Conservation (phyloP, 148 eudicot genomes). For the Oxyria digyna region DNA sequence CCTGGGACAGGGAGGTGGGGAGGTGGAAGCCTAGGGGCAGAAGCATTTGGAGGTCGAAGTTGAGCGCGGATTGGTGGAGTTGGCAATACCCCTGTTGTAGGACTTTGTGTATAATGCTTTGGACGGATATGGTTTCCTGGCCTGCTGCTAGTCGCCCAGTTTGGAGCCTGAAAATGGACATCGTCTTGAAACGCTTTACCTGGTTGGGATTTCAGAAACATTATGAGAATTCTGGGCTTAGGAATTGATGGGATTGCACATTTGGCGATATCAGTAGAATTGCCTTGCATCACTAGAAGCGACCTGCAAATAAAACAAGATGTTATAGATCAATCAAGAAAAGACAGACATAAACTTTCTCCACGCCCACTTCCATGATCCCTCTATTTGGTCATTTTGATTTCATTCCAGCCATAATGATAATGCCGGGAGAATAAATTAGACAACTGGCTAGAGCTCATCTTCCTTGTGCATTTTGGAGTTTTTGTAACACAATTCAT, state of each 20-base stretch:
- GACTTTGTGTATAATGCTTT: slow-evolving; percentile 29
- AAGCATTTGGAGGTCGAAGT: slow-evolving; percentile 26
- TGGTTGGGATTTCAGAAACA: slow-evolving; percentile 34
- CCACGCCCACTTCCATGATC: not conserved
- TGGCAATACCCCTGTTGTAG: slow-evolving; percentile 33
- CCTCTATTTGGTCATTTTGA: not conserved
- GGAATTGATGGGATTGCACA: slow-evolving; percentile 36
- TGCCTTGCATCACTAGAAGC: slow-evolving; percentile 49
- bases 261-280: slow-evolving; percentile 30
- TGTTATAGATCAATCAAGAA: not conserved
- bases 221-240: slow-evolving; percentile 41
- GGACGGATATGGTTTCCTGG: slow-evolving; percentile 29
- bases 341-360: not conserved
- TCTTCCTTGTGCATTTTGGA: not conserved
- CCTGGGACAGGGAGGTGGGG: slow-evolving; percentile 48
- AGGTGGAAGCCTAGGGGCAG: slow-evolving; percentile 23
- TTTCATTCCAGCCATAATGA: not conserved
- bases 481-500: not conserved
- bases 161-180: slow-evolving; percentile 14
- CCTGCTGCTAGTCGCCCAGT: slow-evolving; percentile 37
- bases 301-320: slow-evolving; percentile 26
- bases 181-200: slow-evolving; percentile 19
- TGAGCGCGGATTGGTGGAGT: slow-evolving; percentile 24
- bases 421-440: not conserved
- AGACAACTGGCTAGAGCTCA: not conserved